These are phyloP conservation scores for Kuraishia molischiana DNA, from an alignment of 805 yeast species.

Conservation along the genomic window DNA sequence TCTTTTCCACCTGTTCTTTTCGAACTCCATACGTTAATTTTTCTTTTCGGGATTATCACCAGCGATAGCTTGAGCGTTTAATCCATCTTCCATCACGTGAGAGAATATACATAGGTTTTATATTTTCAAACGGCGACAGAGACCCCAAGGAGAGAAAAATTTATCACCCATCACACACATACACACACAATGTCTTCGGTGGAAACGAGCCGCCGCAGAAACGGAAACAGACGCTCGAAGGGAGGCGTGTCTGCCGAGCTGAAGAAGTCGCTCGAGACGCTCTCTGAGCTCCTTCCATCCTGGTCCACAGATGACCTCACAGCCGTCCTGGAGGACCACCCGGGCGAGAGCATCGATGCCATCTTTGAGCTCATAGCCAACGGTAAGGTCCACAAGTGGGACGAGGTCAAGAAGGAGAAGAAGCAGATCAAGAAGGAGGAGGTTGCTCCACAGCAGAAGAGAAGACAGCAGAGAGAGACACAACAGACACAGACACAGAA, in stretches of 20 bases:
- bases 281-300: slow-evolving; percentile 85
- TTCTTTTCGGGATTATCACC: too few species aligned
- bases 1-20: too few species aligned
- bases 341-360: slow-evolving; percentile 56
- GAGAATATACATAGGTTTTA: too few species aligned
- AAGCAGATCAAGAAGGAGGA: slow-evolving; percentile 19
- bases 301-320: slow-evolving; percentile 84
- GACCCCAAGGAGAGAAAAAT: slow-evolving; percentile 22
- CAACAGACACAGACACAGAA: slow-evolving; percentile 3
- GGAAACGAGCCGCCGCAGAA: not conserved
- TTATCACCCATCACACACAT: too few species aligned
- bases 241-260: slow-evolving; percentile 1
- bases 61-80: too few species aligned
- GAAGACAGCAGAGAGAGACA: slow-evolving; percentile 4
- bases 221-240: not conserved
- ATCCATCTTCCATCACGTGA: too few species aligned
- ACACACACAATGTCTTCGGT: not conserved
- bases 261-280: slow-evolving; percentile 35
- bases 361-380: slow-evolving; percentile 84
- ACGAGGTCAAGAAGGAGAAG: slow-evolving; percentile 62
- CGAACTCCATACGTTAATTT: too few species aligned
- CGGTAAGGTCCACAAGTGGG: slow-evolving; percentile 90
- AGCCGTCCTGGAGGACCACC: slow-evolving; percentile 64
- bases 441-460: slow-evolving; percentile 2
- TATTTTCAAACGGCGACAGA: too few species aligned